A percentile compares a stretch with the other conserved stretches of the same genome.
Evolutionary conservation across 1,284 basidiomycete genomes (phyloP).

Genomic region (Ustilago vetiveriae): DNA sequence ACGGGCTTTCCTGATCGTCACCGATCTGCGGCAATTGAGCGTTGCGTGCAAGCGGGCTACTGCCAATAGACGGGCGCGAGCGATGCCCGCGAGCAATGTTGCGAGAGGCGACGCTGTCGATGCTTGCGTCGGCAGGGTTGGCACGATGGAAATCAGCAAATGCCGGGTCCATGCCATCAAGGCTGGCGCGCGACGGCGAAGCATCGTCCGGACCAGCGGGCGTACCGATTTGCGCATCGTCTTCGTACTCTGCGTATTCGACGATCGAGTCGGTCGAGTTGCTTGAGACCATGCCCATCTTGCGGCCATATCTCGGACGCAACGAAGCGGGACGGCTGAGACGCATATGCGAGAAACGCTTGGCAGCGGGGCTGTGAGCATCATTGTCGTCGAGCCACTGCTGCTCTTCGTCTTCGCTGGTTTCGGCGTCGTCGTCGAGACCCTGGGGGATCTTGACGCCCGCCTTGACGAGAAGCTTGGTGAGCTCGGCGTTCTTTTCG

Average conservation of each 20-base stretch:
- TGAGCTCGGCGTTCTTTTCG: slow-evolving; percentile 57
- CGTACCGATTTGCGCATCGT: slow-evolving; percentile 27
- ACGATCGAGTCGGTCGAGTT: slow-evolving; percentile 47
- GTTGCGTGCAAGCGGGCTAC: slow-evolving; percentile 50
- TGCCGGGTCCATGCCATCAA: slow-evolving; percentile 57
- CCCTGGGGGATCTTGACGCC: slow-evolving; percentile 52
- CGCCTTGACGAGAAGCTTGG: slow-evolving; percentile 49
- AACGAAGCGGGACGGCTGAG: slow-evolving; percentile 17
- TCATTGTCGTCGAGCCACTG: slow-evolving; percentile 37
- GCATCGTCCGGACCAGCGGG: slow-evolving; percentile 32
- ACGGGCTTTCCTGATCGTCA: slow-evolving; percentile 27
- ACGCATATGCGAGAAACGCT: slow-evolving; percentile 29
- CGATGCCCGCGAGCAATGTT: slow-evolving; percentile 22
- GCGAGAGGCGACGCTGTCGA: slow-evolving; percentile 25
- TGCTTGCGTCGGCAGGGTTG: slow-evolving; percentile 29
- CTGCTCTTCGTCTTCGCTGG: slow-evolving; percentile 52
- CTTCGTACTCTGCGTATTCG: slow-evolving; percentile 42
- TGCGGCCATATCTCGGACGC: slow-evolving; percentile 32
- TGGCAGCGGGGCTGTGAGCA: slow-evolving; percentile 34
- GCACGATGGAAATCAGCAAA: slow-evolving; percentile 46
- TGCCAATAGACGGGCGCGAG: slow-evolving; percentile 39
- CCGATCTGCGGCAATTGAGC: slow-evolving; percentile 18
- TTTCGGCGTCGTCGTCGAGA: slow-evolving; percentile 53
- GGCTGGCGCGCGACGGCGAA: slow-evolving; percentile 49
- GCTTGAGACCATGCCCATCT: slow-evolving; percentile 43